Evolutionary conservation across 108 stramenopile species (phyloP).

Genomic region (Hondaea fermentalgiana): DNA sequence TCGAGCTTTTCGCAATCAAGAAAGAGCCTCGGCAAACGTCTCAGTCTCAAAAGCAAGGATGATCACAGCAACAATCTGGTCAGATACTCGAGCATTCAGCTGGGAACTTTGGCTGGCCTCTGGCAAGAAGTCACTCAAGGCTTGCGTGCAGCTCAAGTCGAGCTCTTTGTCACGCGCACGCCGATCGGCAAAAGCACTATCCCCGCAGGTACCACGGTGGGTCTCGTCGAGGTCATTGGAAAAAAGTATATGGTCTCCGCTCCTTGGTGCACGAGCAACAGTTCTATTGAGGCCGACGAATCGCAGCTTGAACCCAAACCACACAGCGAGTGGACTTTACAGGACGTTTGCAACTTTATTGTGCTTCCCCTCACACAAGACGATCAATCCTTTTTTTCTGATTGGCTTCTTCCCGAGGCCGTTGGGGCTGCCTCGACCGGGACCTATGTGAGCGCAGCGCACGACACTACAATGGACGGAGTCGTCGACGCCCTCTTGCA

Average conservation of each 20-base stretch:
- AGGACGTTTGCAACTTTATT: background rate
- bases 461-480: background rate
- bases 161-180: background rate
- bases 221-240: background rate
- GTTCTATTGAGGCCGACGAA: background rate
- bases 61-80: background rate
- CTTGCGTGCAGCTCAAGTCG: background rate
- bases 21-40: background rate
- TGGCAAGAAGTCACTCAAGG: background rate
- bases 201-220: background rate
- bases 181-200: background rate
- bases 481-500: background rate
- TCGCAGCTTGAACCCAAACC: background rate
- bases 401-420: background rate
- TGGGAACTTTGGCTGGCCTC: background rate
- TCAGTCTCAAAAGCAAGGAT: background rate
- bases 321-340: background rate
- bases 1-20: background rate
- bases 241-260: background rate
- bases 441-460: background rate
- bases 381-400: background rate
- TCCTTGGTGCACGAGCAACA: background rate
- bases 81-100: background rate
- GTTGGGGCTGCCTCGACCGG: background rate
- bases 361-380: background rate